Conservation (phyloP, 306 rosid species). For the Prunus campanulata region DNA sequence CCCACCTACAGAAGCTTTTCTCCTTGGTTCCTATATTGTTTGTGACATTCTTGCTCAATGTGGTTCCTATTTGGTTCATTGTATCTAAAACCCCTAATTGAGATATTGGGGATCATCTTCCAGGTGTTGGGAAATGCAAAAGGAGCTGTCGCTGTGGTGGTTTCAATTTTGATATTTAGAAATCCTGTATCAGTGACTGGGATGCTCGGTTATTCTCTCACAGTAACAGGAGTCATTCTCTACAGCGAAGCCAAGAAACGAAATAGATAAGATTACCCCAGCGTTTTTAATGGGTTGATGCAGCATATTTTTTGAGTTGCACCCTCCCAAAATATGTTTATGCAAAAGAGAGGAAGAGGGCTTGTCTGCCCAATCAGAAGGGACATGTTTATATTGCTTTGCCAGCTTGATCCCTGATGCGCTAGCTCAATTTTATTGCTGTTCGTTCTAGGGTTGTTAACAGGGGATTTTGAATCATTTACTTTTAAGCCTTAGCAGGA, state of each 20-base stretch:
- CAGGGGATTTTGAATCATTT: neutral
- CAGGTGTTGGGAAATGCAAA: slow-evolving; percentile 94
- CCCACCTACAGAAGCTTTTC: neutral
- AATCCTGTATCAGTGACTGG: slow-evolving; percentile 89
- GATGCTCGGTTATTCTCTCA: slow-evolving; percentile 79
- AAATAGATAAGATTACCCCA: slow-evolving; percentile 39
- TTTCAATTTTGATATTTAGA: slow-evolving; percentile 76
- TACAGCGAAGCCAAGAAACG: slow-evolving; percentile 87
- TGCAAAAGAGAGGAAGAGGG: neutral
- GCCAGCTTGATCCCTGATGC: neutral
- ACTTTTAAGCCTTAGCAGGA: too few species aligned
- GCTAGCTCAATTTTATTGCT: neutral
- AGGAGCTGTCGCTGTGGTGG: slow-evolving; percentile 90
- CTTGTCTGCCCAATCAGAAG: neutral
- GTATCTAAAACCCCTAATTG: too few species aligned
- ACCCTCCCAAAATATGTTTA: neutral
- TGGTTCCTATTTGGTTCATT: too few species aligned
- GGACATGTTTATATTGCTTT: neutral
- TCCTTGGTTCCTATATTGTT: neutral
- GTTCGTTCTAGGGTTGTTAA: neutral
- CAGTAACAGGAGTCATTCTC: slow-evolving; percentile 76
- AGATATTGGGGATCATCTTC: neutral
- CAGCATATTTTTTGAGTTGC: neutral
- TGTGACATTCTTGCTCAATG: neutral
- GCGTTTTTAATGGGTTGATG: neutral